These are phyloP conservation scores for Purpureocillium lavendulum DNA, from an alignment of 2,329 filamentous ascomycete species.

Conservation along the genomic window DNA sequence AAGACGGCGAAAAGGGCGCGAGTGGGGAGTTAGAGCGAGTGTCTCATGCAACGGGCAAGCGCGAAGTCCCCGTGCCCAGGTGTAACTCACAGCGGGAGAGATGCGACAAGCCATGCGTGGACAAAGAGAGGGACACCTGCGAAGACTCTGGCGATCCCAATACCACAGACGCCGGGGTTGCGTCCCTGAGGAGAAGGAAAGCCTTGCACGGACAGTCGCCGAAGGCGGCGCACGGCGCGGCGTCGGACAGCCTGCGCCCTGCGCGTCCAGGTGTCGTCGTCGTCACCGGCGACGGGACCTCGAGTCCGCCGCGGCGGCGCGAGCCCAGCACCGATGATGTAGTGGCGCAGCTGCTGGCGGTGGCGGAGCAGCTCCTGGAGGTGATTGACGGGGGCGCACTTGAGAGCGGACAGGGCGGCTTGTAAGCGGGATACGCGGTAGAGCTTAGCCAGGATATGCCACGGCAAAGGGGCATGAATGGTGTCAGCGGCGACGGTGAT, in stretches of 20 bases:
- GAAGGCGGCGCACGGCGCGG: constrained; percentile 2
- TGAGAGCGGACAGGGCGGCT: too few species aligned
- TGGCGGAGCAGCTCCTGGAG: constrained; percentile 19
- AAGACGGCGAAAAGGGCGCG: neutral
- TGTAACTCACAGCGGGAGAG: too few species aligned
- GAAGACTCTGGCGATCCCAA: neutral
- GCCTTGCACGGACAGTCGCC: neutral
- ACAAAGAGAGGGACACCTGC: too few species aligned
- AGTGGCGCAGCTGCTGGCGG: constrained; percentile 21
- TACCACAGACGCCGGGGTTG: neutral
- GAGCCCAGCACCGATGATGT: constrained; percentile 10
- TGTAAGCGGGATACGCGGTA: too few species aligned
- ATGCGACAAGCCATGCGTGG: too few species aligned
- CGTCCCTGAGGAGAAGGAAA: neutral
- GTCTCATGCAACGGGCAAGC: neutral
- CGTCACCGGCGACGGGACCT: neutral
- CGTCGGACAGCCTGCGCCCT: neutral
- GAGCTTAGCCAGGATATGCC: too few species aligned
- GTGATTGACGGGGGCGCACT: constrained; percentile 10
- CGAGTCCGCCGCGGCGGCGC: neutral
- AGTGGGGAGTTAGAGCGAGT: too few species aligned
- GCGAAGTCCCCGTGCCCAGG: neutral
- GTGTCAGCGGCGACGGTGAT: too few species aligned
- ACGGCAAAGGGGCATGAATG: too few species aligned
- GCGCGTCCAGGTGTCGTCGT: neutral